Base-by-base conservation (phyloP, 306 rosid species). In the Malus sieversii region DNA sequence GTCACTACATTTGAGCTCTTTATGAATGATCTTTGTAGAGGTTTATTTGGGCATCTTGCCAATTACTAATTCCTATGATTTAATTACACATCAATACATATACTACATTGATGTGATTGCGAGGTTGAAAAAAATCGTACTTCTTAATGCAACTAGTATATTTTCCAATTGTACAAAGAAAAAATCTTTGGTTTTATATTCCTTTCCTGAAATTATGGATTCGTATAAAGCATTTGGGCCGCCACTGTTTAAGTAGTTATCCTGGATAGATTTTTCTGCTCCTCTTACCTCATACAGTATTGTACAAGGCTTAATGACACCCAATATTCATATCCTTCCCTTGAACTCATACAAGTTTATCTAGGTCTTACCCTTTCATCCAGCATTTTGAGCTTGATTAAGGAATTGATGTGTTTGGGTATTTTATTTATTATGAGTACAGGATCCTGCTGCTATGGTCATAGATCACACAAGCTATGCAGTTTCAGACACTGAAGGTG, bases 381-480 rank as follows among this genome's bases (percentile, higher is more conserved):
- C 38, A 22, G 18, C 8, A 4, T 33, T 27, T 78, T 23, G 19
- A 35, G 11, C 14, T 66, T 73, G 12, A 66, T 66, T 57, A 8
- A 27, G 44, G 61, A 60, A 11, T 35, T 16, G n/a, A 40, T 20
- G 8, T 53, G 68, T 63, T 69, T 64, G 42, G 51, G 66, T 51
- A 60, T 14, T 57, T 23, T 40, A 4, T 74, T 46, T 68, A 32
- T 25, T 44, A n/a, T 71, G 72, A 19, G 45, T 78, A 30, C 82
- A 95, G 97, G 97, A 92, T 72, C 45, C 86, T 72, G 72, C 88
- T 45, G 91, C 99, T 22, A 2, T 89, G 85, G 99, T 90, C 79
- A 85, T 89, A 30, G 99, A 95, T 80, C 99, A 95, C 82, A 74
- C 90, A 35, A 89, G 97, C 82, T 89, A 95, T 75, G 93, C 99